Percentiles rank a stretch among this genome's conserved stretches.
Conservation (phyloP, 805 yeast genomes). For the Hanseniaspora guilliermondii region DNA sequence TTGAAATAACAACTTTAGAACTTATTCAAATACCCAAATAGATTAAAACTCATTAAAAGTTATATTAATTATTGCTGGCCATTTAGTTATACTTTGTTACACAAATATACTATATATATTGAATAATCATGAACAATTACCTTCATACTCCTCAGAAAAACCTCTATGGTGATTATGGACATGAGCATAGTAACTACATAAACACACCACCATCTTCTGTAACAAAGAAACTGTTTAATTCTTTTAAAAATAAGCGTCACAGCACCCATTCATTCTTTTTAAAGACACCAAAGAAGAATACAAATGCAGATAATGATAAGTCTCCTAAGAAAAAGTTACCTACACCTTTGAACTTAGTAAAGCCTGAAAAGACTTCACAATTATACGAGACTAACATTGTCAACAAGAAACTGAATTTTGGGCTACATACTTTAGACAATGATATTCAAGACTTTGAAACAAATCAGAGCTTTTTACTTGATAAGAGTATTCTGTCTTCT, state of each 20-base stretch:
- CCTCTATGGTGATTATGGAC: background rate
- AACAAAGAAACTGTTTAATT: slow-evolving; percentile 8
- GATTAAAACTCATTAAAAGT: too few relatives aligned
- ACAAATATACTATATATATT: background rate
- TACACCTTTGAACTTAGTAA: slow-evolving; percentile 18
- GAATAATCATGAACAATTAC: background rate
- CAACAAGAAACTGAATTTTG: background rate
- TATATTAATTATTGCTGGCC: too few relatives aligned
- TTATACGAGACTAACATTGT: background rate
- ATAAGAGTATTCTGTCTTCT: background rate
- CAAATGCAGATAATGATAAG: background rate
- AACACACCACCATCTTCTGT: slow-evolving; percentile 23
- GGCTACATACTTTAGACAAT: background rate
- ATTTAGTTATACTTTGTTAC: too few relatives aligned
- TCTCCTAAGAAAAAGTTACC: background rate
- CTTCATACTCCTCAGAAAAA: background rate
- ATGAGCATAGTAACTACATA: background rate
- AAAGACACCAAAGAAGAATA: background rate
- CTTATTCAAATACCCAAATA: too few relatives aligned
- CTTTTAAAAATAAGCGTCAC: background rate
- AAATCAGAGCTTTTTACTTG: background rate
- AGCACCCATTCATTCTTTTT: background rate
- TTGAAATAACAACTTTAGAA: too few relatives aligned
- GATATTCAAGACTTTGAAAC: background rate
- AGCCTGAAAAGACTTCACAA: slow-evolving; percentile 15